phyloP scores from a whole-genome alignment of 2,329 filamentous ascomycete species.

The Sphaerulina musiva region DNA sequence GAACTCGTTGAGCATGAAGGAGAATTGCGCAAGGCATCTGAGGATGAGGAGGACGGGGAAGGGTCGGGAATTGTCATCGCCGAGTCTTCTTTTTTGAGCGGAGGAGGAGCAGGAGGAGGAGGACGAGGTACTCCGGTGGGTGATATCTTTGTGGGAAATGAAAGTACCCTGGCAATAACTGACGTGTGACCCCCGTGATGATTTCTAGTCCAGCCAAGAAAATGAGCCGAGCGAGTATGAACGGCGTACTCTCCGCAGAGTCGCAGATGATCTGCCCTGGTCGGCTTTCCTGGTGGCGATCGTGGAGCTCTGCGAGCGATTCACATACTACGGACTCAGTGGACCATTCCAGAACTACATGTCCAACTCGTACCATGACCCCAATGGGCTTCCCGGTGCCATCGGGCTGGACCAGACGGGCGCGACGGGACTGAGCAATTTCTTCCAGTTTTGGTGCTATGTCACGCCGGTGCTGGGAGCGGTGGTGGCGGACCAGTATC shows the following conservation, averaged over 20 bases:
- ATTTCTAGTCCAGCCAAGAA: neutral
- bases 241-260: constrained; percentile 37
- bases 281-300: constrained; percentile 20
- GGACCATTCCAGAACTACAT: constrained; percentile 44
- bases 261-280: constrained; percentile 41
- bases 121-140: too few species aligned
- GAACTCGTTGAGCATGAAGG: constrained; percentile 12
- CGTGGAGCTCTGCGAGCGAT: constrained; percentile 23
- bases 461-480: constrained; percentile 21
- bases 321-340: constrained; percentile 24
- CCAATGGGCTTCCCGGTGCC: constrained; percentile 32
- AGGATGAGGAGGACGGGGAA: too few species aligned
- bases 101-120: too few species aligned
- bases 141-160: too few species aligned
- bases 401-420: constrained; percentile 36
- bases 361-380: constrained; percentile 34
- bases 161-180: neutral
- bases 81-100: too few species aligned
- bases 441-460: constrained; percentile 39
- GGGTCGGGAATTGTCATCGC: too few species aligned
- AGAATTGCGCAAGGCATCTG: neutral
- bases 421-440: constrained; percentile 39
- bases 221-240: constrained; percentile 38
- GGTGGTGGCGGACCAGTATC: constrained; percentile 38
- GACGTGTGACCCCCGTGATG: neutral